Conservation (phyloP, 1,139 yeast genomes). For the Candida buenavistaensis region DNA sequence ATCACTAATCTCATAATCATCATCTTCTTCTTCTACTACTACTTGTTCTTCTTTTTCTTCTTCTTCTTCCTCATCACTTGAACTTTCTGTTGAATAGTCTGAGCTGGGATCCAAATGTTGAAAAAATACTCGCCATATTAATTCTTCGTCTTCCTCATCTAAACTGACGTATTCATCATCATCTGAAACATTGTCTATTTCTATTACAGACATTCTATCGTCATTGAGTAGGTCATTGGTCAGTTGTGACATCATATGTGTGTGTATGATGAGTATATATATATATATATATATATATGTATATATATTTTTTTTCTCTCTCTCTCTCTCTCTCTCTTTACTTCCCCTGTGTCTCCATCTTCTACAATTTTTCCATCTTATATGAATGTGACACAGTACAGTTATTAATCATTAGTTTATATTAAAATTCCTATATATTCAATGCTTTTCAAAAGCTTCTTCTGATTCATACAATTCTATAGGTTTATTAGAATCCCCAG, state of each 20-base stretch:
- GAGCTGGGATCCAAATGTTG: conserved; percentile 27
- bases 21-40: conserved; percentile 8
- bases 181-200: conserved; percentile 1
- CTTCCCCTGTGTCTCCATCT: no score
- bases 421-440: no score
- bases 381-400: background rate
- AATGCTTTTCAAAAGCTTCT: conserved; percentile 6
- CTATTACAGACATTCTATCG: no score
- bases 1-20: conserved; percentile 21
- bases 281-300: no score
- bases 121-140: conserved; percentile 47
- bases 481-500: conserved; percentile 25
- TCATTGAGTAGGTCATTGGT: no score
- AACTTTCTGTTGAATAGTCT: no score
- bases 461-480: conserved; percentile 20
- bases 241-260: background rate
- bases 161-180: conserved; percentile 34
- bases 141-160: conserved; percentile 50
- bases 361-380: no score
- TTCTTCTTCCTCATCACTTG: conserved; percentile 10
- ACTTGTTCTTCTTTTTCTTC: conserved; percentile 23
- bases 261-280: background rate
- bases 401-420: background rate
- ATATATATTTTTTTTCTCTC: no score
- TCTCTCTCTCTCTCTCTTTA: no score